These are phyloP conservation scores for Penicillium silybi DNA, from an alignment of 495 filamentous ascomycete genomes.

Conservation along the genomic window DNA sequence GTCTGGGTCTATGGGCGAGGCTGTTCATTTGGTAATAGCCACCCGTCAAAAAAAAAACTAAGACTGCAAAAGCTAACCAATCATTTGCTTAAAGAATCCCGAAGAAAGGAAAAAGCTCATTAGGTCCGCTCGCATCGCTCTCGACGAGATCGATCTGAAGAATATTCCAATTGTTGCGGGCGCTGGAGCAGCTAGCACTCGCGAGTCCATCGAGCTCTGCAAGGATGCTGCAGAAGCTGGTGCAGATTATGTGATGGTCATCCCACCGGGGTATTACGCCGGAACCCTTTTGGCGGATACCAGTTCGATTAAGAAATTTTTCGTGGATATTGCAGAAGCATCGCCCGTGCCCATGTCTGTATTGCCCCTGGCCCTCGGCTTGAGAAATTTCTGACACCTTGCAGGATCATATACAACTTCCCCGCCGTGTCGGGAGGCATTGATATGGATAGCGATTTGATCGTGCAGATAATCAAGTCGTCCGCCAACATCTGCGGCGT, in stretches of 20 bases:
- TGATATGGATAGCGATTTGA: conserved; percentile 5
- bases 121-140: neutral
- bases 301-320: neutral
- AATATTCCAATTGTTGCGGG: conserved; percentile 1
- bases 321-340: conserved; percentile 3
- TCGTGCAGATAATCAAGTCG: neutral
- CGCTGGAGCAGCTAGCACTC: conserved; percentile 1
- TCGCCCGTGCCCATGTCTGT: conserved; percentile 1
- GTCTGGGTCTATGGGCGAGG: conserved; percentile 3
- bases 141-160: neutral
- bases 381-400: neutral
- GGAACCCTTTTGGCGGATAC: neutral
- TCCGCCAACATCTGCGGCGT: conserved; percentile 1
- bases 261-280: conserved; percentile 2
- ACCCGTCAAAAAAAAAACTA: neutral
- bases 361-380: neutral
- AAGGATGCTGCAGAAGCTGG: conserved; percentile 5
- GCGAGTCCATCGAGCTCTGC: conserved; percentile 2
- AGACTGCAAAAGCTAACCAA: neutral
- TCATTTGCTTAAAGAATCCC: neutral
- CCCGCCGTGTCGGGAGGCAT: conserved; percentile 2
- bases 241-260: conserved; percentile 3
- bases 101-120: neutral
- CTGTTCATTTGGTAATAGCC: conserved; percentile 1
- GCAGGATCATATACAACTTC: conserved; percentile 3